Percentiles rank a stretch among this genome's conserved stretches.
Conservation (phyloP, 2,329 filamentous ascomycete species). For the Aspergillus piperis region DNA sequence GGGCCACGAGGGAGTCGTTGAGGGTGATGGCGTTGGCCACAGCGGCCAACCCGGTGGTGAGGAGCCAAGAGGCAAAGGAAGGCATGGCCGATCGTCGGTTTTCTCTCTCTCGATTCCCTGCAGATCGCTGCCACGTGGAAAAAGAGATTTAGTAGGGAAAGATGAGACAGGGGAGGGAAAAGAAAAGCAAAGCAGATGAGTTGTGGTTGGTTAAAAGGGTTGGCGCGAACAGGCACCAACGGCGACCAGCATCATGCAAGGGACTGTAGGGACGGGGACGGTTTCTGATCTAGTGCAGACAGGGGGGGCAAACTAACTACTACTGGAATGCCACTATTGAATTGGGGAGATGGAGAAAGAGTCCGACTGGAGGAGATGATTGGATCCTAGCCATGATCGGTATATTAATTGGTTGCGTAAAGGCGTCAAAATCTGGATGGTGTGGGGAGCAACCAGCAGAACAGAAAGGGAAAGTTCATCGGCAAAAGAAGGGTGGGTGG, state of each 20-base stretch:
- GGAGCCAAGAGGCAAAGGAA: constrained; percentile 10
- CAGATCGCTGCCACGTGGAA: constrained; percentile 3
- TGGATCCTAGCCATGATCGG: no score
- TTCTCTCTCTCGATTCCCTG: neutral
- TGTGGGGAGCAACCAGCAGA: no score
- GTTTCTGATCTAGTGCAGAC: no score
- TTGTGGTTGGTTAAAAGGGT: neutral
- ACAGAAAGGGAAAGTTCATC: no score
- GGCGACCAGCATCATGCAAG: no score
- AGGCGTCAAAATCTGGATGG: neutral
- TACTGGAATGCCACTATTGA: no score
- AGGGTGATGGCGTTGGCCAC: constrained; percentile 13
- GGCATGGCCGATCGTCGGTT: neutral
- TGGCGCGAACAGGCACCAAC: neutral
- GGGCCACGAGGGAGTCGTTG: constrained; percentile 30
- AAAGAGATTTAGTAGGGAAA: neutral
- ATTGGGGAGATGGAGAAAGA: no score
- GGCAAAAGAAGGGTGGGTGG: no score
- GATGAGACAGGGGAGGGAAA: neutral
- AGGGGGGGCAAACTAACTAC: no score
- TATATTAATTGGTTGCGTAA: neutral
- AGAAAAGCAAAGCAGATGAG: neutral
- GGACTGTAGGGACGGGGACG: no score
- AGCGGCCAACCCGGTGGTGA: constrained; percentile 23
- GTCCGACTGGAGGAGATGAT: no score